Evolutionary conservation across 208 protist species (phyloP).

Genomic region (Strigomonas culicis): DNA sequence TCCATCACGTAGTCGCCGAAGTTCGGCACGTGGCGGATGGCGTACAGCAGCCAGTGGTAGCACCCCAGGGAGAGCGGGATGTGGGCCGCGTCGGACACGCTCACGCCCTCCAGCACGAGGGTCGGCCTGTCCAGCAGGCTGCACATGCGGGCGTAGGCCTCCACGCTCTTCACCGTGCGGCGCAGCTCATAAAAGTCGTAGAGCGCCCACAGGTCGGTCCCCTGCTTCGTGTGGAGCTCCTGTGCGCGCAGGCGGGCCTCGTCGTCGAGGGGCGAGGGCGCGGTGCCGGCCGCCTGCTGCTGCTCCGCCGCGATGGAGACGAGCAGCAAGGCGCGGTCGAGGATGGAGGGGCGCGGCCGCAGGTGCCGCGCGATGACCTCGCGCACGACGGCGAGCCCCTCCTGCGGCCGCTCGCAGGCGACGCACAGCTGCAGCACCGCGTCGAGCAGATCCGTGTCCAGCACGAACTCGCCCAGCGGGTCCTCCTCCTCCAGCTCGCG

Average conservation of each 20-base stretch:
- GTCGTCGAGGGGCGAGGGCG: neutral
- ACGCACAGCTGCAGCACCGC: constrained; percentile 80
- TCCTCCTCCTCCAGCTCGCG: constrained; percentile 67
- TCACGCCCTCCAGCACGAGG: constrained; percentile 63
- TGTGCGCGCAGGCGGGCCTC: neutral
- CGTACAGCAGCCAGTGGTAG: constrained; percentile 79
- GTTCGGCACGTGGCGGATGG: constrained; percentile 53
- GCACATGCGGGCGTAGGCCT: constrained; percentile 78
- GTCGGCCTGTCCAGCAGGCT: constrained; percentile 43
- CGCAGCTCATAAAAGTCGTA: constrained; percentile 84
- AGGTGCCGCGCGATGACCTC: constrained; percentile 74
- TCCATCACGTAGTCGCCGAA: constrained; percentile 81
- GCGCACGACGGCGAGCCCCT: constrained; percentile 57
- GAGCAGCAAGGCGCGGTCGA: constrained; percentile 69
- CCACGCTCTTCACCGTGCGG: constrained; percentile 47
- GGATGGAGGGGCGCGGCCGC: constrained; percentile 59
- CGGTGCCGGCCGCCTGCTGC: neutral
- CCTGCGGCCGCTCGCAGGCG: constrained; percentile 35
- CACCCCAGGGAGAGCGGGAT: constrained; percentile 63
- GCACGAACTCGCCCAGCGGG: constrained; percentile 32
- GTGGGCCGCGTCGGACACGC: constrained; percentile 50
- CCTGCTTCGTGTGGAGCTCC: constrained; percentile 29
- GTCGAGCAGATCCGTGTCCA: constrained; percentile 81
- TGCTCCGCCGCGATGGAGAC: constrained; percentile 54
- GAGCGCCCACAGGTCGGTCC: constrained; percentile 79